These are phyloP conservation scores for Hypoxylon sp. DNA, from an alignment of 2,329 filamentous ascomycete species.

Conservation along the genomic window DNA sequence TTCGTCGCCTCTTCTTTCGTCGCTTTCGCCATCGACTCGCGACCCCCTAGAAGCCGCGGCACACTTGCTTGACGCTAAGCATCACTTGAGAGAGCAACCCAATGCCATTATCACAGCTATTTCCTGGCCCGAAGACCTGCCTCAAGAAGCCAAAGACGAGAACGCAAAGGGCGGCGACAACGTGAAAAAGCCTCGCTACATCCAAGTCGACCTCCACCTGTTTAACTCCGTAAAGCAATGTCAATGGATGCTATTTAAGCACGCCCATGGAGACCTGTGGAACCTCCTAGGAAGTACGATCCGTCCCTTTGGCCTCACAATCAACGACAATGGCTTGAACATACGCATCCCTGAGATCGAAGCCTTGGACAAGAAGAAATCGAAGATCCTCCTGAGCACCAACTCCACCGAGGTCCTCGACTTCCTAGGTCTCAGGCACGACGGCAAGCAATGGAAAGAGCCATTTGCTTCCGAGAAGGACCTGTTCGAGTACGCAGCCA, in stretches of 20 bases:
- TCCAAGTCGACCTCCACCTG: conserved; percentile 79
- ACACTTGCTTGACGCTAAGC: conserved; percentile 62
- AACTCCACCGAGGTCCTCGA: conserved; percentile 69
- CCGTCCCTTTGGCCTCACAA: conserved; percentile 75
- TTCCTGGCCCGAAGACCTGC: conserved; percentile 62
- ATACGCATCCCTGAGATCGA: conserved; percentile 80
- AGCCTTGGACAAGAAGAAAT: conserved; percentile 65
- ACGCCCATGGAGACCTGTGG: conserved; percentile 80
- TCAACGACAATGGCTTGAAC: conserved; percentile 74
- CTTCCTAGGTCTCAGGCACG: conserved; percentile 73
- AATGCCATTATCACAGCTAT: conserved; percentile 66
- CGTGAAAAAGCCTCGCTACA: conserved; percentile 55
- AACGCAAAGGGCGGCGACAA: conserved; percentile 32
- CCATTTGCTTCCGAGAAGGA: conserved; percentile 69
- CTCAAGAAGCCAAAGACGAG: neutral
- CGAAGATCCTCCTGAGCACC: conserved; percentile 72
- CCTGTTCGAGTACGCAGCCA: conserved; percentile 73
- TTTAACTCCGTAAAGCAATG: conserved; percentile 61
- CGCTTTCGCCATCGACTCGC: conserved; percentile 2
- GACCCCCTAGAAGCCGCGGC: conserved; percentile 54
- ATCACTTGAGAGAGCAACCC: conserved; percentile 51
- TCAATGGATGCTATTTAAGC: conserved; percentile 76
- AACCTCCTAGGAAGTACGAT: conserved; percentile 75
- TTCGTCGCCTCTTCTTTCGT: conserved; percentile 9
- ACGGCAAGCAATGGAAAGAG: conserved; percentile 62